Evolutionary conservation across 192 early-diverging fungal genomes (phyloP).

Genomic region (Coemansia umbellata): DNA sequence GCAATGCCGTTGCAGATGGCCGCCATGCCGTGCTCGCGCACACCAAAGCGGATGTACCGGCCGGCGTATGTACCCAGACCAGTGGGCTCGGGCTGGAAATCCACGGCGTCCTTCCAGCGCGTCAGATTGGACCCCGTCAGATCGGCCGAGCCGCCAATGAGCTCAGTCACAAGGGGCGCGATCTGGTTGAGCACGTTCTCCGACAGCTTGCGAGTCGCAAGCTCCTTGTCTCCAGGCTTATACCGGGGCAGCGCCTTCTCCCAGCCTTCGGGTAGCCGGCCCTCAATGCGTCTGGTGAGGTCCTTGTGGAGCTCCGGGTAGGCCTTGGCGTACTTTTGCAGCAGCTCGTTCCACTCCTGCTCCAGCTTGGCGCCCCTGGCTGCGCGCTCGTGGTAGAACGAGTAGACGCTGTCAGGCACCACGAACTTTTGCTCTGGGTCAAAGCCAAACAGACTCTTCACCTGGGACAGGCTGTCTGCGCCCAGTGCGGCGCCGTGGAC

Average conservation of each 20-base stretch:
- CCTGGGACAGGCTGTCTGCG: slow-evolving; percentile 69
- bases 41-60: slow-evolving; percentile 90
- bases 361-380: slow-evolving; percentile 63
- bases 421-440: slow-evolving; percentile 67
- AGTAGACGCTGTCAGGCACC: slow-evolving; percentile 66
- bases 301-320: slow-evolving; percentile 70
- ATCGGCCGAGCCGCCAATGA: slow-evolving; percentile 94
- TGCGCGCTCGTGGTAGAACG: slow-evolving; percentile 51
- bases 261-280: slow-evolving; percentile 72
- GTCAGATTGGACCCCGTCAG: slow-evolving; percentile 95
- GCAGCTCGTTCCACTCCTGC: slow-evolving; percentile 69
- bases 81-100: slow-evolving; percentile 80
- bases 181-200: slow-evolving; percentile 81
- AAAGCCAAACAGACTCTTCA: slow-evolving; percentile 85
- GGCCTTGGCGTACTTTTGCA: slow-evolving; percentile 63
- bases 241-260: slow-evolving; percentile 69
- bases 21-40: slow-evolving; percentile 97
- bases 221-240: slow-evolving; percentile 74
- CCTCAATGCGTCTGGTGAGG: slow-evolving; percentile 68
- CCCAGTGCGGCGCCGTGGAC: slow-evolving; percentile 89
- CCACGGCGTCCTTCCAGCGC: slow-evolving; percentile 90
- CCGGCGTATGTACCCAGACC: slow-evolving; percentile 78
- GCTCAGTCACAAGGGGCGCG: slow-evolving; percentile 74
- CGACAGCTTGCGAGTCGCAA: slow-evolving; percentile 86
- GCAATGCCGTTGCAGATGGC: slow-evolving; percentile 87